Evolutionary conservation across 164 flowering plant species (phyloP), one percentile per base, ranked within the genome.

Genomic region (Umbilicus rupestris): DNA sequence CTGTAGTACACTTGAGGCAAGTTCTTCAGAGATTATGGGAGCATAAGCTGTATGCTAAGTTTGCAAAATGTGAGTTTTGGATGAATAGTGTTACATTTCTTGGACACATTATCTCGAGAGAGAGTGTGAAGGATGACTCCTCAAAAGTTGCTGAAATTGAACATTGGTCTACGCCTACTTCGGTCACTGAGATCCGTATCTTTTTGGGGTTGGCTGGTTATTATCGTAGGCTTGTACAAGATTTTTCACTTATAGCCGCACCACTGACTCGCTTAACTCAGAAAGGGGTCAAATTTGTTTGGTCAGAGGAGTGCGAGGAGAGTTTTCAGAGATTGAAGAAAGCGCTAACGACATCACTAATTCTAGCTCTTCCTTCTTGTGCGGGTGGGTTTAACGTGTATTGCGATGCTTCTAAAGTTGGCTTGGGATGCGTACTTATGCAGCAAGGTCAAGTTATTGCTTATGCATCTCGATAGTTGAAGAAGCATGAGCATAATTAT

Each of bases 141-240:
- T 29, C 64, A 2, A 66, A 73, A 50, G 39, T 73, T 0, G 63
- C 66, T 19, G 65, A 52, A 11, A 33, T 73, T 1, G 4, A n/a
- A 3, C 14, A 37, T 1, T 74, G 55, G 73, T 3, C 19, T 2
- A 49, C 62, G 17, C 76, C 70, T 0, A 60, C 1, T 0, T 31
- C 9, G 3, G 44, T 33, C 0, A 60, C 62, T 0, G 41, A 70
- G 58, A 35, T 70, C 12, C 17, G 58, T 3, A 74, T 39, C 50
- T 71, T 74, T 29, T 20, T 74, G 7, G 71, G 63, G 11, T 47
- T 72, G 8, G 63, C 68, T 0, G 70, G 72, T 7, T 72, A 75
- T 49, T 72, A 65, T 41, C 30, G 63, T 7, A 55, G 68, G 5
- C 71, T 71, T 28, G 58, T 71, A 8, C 33, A 74, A 46, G 62